Evolutionary conservation across 2,329 filamentous ascomycete genomes (phyloP).

Genomic region (Aspergillus sojae): DNA sequence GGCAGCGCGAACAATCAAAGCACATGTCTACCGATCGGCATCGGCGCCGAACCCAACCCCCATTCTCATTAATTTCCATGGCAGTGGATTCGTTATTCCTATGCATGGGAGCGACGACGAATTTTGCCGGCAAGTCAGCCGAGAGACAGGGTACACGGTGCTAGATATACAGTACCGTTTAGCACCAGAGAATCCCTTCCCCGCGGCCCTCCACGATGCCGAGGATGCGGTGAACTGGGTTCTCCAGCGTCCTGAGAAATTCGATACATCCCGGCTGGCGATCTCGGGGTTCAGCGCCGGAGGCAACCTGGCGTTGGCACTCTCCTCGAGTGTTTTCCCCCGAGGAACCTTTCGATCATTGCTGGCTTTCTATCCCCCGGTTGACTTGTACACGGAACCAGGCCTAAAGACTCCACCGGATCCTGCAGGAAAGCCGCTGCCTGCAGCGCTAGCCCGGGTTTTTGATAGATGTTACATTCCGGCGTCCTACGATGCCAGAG

Average conservation of each 20-base stretch:
- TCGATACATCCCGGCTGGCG: constrained; percentile 36
- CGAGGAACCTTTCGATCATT: constrained; percentile 34
- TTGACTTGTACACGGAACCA: constrained; percentile 27
- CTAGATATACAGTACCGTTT: constrained; percentile 45
- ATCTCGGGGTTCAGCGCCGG: constrained; percentile 50
- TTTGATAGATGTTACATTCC: constrained; percentile 36
- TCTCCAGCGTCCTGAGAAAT: constrained; percentile 35
- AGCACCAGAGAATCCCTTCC: constrained; percentile 45
- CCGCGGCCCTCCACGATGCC: constrained; percentile 44
- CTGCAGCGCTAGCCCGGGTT: constrained; percentile 27
- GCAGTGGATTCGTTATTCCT: constrained; percentile 38
- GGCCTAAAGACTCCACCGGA: constrained; percentile 28
- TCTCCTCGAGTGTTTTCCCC: constrained; percentile 32
- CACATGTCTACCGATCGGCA: constrained; percentile 32
- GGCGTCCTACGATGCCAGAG: constrained; percentile 25
- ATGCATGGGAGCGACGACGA: constrained; percentile 35
- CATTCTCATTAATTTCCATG: constrained; percentile 38
- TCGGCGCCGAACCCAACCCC: constrained; percentile 24
- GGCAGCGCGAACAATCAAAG: constrained; percentile 31
- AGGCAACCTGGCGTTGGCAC: constrained; percentile 42
- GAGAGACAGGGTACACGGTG: constrained; percentile 33
- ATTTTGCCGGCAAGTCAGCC: constrained; percentile 32
- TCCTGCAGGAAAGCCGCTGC: constrained; percentile 23
- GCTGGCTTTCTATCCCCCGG: constrained; percentile 37
- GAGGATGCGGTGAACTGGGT: constrained; percentile 43